Evolutionary conservation across 2,329 filamentous ascomycete genomes (phyloP).

Genomic region (Trichophaea hybrida): DNA sequence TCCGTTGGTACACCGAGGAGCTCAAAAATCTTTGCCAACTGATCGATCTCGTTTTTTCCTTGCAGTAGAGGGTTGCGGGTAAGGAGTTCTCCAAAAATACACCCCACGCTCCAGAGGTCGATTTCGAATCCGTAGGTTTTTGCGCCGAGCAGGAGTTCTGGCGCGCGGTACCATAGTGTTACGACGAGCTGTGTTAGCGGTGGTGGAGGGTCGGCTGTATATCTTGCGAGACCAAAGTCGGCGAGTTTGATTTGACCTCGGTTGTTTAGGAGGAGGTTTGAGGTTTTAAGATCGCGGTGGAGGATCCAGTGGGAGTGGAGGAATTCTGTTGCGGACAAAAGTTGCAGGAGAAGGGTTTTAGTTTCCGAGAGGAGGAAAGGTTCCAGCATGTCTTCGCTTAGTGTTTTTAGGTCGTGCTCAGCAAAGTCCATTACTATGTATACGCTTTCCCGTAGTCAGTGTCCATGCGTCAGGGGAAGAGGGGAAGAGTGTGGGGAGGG

Average conservation of each 20-base stretch:
- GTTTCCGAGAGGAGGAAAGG: constrained; percentile 85
- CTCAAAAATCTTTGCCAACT: constrained; percentile 74
- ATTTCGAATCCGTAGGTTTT: constrained; percentile 59
- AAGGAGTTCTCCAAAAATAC: constrained; percentile 86
- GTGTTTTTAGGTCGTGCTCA: constrained; percentile 87
- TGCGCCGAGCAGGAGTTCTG: constrained; percentile 74
- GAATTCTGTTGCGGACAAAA: constrained; percentile 65
- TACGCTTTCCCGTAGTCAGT: constrained; percentile 44
- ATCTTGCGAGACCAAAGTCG: constrained; percentile 95
- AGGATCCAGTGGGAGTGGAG: constrained; percentile 84
- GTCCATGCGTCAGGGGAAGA: constrained; percentile 27
- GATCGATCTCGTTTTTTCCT: constrained; percentile 83
- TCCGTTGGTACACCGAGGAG: constrained; percentile 77
- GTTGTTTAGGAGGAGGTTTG: constrained; percentile 89
- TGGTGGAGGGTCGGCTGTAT: constrained; percentile 54
- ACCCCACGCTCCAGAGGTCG: constrained; percentile 94
- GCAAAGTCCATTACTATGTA: constrained; percentile 95
- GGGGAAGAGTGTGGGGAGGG: neutral
- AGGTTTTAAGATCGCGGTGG: constrained; percentile 85
- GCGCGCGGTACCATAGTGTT: constrained; percentile 90
- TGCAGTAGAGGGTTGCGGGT: constrained; percentile 69
- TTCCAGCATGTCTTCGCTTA: constrained; percentile 87
- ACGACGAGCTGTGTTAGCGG: constrained; percentile 83
- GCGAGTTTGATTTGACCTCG: constrained; percentile 88
- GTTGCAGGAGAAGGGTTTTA: constrained; percentile 76